phyloP scores from a whole-genome alignment of 192 early-diverging fungal genomes.

The Rhizophlyctis rosea region DNA sequence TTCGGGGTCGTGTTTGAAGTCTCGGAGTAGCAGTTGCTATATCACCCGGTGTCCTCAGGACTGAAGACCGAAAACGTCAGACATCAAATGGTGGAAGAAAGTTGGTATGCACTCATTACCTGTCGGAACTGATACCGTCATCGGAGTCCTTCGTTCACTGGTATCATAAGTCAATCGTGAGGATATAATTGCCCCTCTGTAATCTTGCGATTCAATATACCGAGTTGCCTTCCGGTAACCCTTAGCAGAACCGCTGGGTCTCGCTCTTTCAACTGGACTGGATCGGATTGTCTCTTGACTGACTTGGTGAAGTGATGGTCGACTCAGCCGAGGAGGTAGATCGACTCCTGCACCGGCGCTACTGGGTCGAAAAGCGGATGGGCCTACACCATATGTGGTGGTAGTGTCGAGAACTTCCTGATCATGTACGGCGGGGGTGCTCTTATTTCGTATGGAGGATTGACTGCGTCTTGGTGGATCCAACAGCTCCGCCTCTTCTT shows the following conservation, averaged over 20 bases:
- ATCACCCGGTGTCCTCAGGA: no score
- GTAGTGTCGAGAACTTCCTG: neutral
- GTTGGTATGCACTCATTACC: no score
- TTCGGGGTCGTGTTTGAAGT: no score
- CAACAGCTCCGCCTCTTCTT: neutral
- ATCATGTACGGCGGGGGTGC: neutral
- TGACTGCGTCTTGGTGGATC: neutral
- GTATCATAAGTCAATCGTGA: neutral
- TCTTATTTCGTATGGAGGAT: neutral
- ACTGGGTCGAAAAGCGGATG: neutral
- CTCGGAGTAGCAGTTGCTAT: no score
- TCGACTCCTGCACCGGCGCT: neutral
- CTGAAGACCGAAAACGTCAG: no score
- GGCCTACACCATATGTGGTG: neutral
- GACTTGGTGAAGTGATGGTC: neutral
- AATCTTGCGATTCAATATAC: slow-evolving; percentile 2
- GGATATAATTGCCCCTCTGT: neutral
- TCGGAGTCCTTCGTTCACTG: no score
- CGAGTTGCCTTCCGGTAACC: slow-evolving; percentile 8
- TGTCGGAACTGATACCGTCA: no score
- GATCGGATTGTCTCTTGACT: neutral
- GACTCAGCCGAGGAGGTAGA: neutral
- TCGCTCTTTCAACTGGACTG: neutral
- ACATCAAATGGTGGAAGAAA: no score
- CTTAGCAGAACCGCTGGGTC: slow-evolving; percentile 13